Conservation (phyloP, 2,329 filamentous ascomycete genomes). For the Hypoxylon sp. region DNA sequence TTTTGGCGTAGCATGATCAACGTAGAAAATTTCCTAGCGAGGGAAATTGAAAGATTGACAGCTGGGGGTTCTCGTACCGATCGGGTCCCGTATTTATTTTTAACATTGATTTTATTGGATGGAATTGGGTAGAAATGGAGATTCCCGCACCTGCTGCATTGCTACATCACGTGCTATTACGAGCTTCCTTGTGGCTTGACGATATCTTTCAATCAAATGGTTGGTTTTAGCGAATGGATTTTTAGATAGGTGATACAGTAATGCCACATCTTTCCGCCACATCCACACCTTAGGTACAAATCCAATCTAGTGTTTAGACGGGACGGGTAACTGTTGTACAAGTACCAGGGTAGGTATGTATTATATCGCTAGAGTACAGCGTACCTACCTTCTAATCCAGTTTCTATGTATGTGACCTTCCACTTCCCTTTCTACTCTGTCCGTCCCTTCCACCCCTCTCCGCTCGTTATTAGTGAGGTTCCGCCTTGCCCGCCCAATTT, state of each 20-base stretch:
- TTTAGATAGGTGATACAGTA: background rate
- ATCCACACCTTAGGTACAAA: background rate
- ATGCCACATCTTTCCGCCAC: slow-evolving; percentile 30
- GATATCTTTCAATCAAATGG: slow-evolving; percentile 8
- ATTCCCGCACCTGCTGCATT: slow-evolving; percentile 44
- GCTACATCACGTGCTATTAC: slow-evolving; percentile 40
- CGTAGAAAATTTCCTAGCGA: slow-evolving; percentile 41
- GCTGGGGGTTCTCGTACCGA: slow-evolving; percentile 36
- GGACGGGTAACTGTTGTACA: slow-evolving; percentile 3
- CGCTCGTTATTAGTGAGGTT: slow-evolving; percentile 38
- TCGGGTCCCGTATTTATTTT: slow-evolving; percentile 46
- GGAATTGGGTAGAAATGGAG: slow-evolving; percentile 32
- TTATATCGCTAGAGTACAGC: slow-evolving; percentile 11
- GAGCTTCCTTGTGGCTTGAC: slow-evolving; percentile 41
- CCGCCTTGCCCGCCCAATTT: slow-evolving; percentile 45
- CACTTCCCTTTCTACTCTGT: slow-evolving; percentile 11
- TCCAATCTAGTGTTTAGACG: background rate
- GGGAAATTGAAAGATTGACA: slow-evolving; percentile 39
- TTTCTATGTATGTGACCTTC: background rate
- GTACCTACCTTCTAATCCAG: slow-evolving; percentile 10
- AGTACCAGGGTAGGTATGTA: slow-evolving; percentile 6
- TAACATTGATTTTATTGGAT: slow-evolving; percentile 37
- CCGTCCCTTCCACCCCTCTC: slow-evolving; percentile 39
- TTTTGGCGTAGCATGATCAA: slow-evolving; percentile 42
- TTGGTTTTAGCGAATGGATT: background rate